These are phyloP conservation scores for Leccinum ochraceum DNA, from an alignment of 768 basidiomycete genomes.

Conservation along the genomic window DNA sequence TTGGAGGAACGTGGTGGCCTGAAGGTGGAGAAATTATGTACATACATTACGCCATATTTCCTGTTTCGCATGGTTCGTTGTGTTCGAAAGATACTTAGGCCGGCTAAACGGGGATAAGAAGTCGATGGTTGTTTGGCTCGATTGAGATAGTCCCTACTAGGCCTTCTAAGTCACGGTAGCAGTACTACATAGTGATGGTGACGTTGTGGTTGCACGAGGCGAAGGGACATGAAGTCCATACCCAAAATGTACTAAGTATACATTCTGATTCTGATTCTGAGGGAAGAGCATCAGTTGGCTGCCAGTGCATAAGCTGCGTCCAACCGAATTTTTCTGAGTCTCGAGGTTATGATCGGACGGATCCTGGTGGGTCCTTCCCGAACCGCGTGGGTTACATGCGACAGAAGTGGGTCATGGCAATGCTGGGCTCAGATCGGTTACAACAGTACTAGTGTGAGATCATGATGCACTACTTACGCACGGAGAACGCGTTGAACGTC, in stretches of 20 bases:
- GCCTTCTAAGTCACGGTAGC: too few relatives aligned
- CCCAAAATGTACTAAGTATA: not conserved
- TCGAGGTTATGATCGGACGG: not conserved
- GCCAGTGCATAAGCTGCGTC: not conserved
- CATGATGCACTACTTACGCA: not conserved
- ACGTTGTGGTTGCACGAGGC: too few relatives aligned
- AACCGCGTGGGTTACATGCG: slow-evolving; percentile 2
- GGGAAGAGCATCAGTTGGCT: too few relatives aligned
- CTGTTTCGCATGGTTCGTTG: not conserved
- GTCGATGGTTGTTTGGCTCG: not conserved
- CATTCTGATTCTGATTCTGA: not conserved
- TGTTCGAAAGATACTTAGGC: not conserved
- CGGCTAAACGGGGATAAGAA: not conserved
- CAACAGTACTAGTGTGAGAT: not conserved
- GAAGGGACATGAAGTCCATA: not conserved
- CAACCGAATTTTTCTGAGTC: not conserved
- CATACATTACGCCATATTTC: not conserved
- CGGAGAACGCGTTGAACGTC: not conserved
- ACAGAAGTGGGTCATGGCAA: not conserved
- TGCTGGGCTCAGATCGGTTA: not conserved
- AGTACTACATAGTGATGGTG: too few relatives aligned
- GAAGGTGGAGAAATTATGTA: not conserved
- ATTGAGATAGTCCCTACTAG: not conserved
- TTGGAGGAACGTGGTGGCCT: not conserved
- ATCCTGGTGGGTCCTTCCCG: not conserved